Evolutionary conservation across 2,329 filamentous ascomycete genomes (phyloP).

Genomic region (Ophiostoma sp.): DNA sequence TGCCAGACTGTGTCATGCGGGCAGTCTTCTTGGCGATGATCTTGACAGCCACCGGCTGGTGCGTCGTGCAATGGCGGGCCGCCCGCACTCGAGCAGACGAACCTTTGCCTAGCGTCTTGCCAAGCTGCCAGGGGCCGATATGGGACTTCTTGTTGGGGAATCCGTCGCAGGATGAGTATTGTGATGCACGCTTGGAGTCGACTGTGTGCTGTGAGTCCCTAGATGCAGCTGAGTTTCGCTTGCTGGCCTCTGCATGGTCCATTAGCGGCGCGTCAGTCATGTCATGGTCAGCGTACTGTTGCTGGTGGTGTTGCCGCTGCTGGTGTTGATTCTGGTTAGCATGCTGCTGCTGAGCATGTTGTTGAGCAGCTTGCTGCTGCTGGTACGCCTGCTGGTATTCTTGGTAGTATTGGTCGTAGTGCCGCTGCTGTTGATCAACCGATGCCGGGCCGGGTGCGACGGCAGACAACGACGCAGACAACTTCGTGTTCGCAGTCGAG

Average conservation of each 20-base stretch:
- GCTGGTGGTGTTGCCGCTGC: slow-evolving; percentile 3
- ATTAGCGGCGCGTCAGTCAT: slow-evolving; percentile 17
- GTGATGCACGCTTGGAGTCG: slow-evolving; percentile 42
- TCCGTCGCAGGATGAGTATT: slow-evolving; percentile 37
- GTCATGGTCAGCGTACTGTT: slow-evolving; percentile 1
- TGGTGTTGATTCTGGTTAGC: slow-evolving; percentile 1
- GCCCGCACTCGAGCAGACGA: slow-evolving; percentile 85
- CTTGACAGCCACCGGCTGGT: slow-evolving; percentile 87
- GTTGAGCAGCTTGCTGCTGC: slow-evolving; percentile 14
- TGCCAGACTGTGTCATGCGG: slow-evolving; percentile 79
- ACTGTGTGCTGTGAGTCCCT: slow-evolving; percentile 35
- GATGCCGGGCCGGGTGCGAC: background rate
- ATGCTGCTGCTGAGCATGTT: slow-evolving; percentile 16
- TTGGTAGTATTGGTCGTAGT: slow-evolving; percentile 19
- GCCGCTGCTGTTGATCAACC: background rate
- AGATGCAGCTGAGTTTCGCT: slow-evolving; percentile 38
- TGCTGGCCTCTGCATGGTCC: slow-evolving; percentile 20
- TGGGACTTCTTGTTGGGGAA: slow-evolving; percentile 59
- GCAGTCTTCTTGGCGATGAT: slow-evolving; percentile 86
- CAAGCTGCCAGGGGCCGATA: slow-evolving; percentile 92
- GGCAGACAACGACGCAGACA: slow-evolving; percentile 12
- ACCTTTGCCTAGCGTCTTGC: slow-evolving; percentile 83
- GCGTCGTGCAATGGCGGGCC: slow-evolving; percentile 75
- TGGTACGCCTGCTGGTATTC: slow-evolving; percentile 15
- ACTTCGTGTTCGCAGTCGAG: background rate